Evolutionary conservation across 768 basidiomycete species (phyloP).

Genomic region (Termitomyces sp.): DNA sequence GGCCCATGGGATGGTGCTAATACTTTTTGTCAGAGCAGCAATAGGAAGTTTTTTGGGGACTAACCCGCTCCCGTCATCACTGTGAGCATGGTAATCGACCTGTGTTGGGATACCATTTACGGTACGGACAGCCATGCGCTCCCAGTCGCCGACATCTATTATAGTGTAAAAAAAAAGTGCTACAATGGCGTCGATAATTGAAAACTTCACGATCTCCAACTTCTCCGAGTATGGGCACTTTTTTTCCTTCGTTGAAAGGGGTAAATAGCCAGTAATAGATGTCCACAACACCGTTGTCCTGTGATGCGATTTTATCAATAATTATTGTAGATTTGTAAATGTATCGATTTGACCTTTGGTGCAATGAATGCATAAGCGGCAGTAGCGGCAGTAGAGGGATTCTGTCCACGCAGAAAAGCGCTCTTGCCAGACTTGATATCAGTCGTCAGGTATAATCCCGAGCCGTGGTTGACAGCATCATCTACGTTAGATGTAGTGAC

Average conservation of each 20-base stretch:
- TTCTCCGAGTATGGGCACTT: constrained; percentile 10
- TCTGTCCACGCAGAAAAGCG: constrained; percentile 14
- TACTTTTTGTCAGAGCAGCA: background rate
- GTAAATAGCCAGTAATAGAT: constrained; percentile 16
- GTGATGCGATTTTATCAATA: background rate
- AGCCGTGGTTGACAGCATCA: constrained; percentile 8
- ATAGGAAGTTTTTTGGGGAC: background rate
- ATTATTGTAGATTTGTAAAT: background rate
- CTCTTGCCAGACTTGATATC: constrained; percentile 13
- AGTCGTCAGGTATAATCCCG: constrained; percentile 8
- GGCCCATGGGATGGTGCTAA: constrained; percentile 14
- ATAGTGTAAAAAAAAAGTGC: background rate
- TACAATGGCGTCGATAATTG: background rate
- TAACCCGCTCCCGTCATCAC: constrained; percentile 13
- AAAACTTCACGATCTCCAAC: constrained; percentile 13
- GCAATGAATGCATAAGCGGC: constrained; percentile 14
- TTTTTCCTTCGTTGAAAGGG: constrained; percentile 17
- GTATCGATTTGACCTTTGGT: constrained; percentile 10
- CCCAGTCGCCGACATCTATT: constrained; percentile 17
- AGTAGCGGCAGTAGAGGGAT: constrained; percentile 11
- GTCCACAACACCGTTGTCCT: constrained; percentile 16
- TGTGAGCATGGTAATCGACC: constrained; percentile 17
- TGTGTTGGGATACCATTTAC: constrained; percentile 15
- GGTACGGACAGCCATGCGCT: constrained; percentile 16
- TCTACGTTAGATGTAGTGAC: constrained; percentile 8